Conservation (phyloP, 345 rosid species). For the Linum tenue region DNA sequence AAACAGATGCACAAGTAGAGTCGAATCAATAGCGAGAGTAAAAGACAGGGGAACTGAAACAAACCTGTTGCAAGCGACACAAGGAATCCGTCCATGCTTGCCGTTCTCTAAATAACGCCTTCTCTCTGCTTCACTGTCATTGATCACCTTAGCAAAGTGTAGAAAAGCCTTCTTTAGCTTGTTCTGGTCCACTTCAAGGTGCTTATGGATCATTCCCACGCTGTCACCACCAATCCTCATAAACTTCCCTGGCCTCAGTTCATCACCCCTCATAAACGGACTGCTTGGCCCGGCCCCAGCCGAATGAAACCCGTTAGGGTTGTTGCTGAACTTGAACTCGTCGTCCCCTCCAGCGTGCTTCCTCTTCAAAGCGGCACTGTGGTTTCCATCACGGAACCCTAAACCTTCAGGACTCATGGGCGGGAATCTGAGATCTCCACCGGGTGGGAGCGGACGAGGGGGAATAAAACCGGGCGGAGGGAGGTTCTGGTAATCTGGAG, state of each 20-base stretch:
- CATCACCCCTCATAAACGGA: constrained; percentile 32
- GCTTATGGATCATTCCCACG: constrained; percentile 23
- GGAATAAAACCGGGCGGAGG: constrained; percentile 16
- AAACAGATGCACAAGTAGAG: not conserved
- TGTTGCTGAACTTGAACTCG: constrained; percentile 24
- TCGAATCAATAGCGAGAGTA: not conserved
- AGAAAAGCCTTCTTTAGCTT: constrained; percentile 62
- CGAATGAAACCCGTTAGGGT: constrained; percentile 1
- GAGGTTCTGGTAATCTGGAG: constrained; percentile 77
- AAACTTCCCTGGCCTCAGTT: constrained; percentile 43
- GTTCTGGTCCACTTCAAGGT: constrained; percentile 48
- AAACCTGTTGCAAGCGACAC: constrained; percentile 86
- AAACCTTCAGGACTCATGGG: constrained; percentile 35
- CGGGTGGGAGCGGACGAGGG: constrained; percentile 14
- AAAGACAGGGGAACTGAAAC: constrained; percentile 10
- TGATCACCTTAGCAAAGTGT: constrained; percentile 49
- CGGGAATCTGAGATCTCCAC: constrained; percentile 23
- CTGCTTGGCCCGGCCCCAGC: constrained; percentile 33
- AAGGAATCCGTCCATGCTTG: constrained; percentile 62
- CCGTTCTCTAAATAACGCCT: constrained; percentile 74
- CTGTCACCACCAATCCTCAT: constrained; percentile 32
- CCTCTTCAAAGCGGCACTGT: constrained; percentile 37
- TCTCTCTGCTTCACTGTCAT: constrained; percentile 50
- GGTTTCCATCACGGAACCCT: constrained; percentile 26
- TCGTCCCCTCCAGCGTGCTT: constrained; percentile 36